phyloP scores from a whole-genome alignment of 1,284 basidiomycete species.

The Amylostereum areolatum region DNA sequence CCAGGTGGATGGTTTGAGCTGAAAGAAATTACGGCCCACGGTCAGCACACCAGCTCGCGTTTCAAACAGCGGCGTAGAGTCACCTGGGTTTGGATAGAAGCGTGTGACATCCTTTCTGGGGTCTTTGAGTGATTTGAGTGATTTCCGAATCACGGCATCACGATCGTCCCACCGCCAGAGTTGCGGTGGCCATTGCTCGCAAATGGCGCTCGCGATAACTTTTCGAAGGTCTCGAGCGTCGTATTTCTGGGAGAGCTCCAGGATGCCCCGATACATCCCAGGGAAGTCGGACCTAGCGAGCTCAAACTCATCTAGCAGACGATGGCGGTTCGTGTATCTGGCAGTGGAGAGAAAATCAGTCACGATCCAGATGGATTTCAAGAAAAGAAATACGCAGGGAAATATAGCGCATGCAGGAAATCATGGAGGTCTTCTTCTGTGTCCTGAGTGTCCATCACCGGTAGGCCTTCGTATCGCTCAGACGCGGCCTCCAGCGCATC shows the following conservation, averaged over 20 bases:
- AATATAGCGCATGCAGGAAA: not conserved
- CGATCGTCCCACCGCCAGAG: not conserved
- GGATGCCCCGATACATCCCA: not conserved
- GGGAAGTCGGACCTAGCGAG: too few relatives aligned
- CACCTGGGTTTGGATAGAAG: not conserved
- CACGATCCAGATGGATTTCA: too few relatives aligned
- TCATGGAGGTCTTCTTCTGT: not conserved
- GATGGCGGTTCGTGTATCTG: too few relatives aligned
- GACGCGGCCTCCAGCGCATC: not conserved
- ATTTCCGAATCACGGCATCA: not conserved
- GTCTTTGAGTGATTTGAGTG: not conserved
- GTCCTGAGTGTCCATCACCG: not conserved
- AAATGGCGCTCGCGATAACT: not conserved
- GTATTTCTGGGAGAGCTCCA: not conserved
- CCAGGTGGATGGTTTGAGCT: not conserved
- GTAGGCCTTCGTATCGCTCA: not conserved
- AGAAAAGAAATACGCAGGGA: too few relatives aligned
- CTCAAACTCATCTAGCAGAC: too few relatives aligned
- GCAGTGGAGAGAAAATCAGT: too few relatives aligned
- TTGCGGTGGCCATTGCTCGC: not conserved
- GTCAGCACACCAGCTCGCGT: too few relatives aligned
- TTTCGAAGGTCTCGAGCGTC: not conserved
- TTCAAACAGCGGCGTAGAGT: too few relatives aligned
- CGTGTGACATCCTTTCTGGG: not conserved
- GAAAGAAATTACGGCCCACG: too few relatives aligned